Evolutionary conservation across 164 flowering plant species (phyloP), one percentile per base, ranked within the genome.

Genomic region (Houttuynia cordata): DNA sequence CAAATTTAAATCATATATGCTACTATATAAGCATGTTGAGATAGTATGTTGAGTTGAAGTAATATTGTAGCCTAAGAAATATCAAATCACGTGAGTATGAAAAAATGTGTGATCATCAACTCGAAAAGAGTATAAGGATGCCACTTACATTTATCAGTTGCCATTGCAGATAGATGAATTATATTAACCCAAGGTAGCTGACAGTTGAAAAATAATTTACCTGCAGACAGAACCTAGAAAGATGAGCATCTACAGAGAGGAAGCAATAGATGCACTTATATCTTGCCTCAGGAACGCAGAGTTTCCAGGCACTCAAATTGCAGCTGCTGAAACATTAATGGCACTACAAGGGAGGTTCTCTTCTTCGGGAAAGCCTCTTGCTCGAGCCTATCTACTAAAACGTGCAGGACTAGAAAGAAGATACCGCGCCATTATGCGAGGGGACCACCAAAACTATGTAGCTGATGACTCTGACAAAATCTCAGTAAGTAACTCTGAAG

Each of bases 191-290:
- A n/a, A n/a, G 40, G 7, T 53, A 34, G 53, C n/a, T 59, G 30
- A 54, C 45, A 50, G 23, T 24, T 64, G 41, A 25, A 34, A 14
- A 37, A 39, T 51, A 49, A 45, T 52, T 37, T 62, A 24, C 58
- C 55, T 74, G 65, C 66, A 83, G 91, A 76, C 58, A 20, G 89
- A 85, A 50, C 91, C 96, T 21, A 82, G 88, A 73, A 85, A 85
- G 71, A 85, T 83, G 88, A 88, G 96, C 68, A 88, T 88, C 53
- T 88, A 79, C 67, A 77, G 96, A 18, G 91, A 88, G 72, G 91
- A 88, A 69, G 89, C 96, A 39, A 74, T 88, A 39, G 91, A 85
- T 74, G 59, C 73, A 63, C 81, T 88, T 19, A 80, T 85, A 64
- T 77, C 86, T 51, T 79, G 90, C 81, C 87, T 88, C 24, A 76